Conservation (phyloP, 345 rosid species). For the rapeseed (Brassica napus) region DNA sequence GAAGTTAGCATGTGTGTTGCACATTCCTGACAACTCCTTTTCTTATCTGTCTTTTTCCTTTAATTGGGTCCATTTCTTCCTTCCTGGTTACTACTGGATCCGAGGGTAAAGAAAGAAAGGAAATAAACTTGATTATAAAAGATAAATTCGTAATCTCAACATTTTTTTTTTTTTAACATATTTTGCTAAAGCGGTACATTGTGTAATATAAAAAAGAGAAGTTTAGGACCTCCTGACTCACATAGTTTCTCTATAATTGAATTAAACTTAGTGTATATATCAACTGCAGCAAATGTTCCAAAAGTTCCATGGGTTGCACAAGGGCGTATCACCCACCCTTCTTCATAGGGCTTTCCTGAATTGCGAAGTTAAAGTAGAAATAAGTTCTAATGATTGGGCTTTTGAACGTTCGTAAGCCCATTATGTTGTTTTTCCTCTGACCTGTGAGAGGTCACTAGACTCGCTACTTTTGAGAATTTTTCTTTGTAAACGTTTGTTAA, state of each 20-base stretch:
- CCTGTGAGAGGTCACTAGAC: not conserved
- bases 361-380: not conserved
- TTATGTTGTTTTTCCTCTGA: not conserved
- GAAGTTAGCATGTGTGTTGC: constrained; percentile 36
- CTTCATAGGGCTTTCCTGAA: not conserved
- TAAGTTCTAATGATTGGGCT: not conserved
- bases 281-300: not conserved
- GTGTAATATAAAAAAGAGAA: not conserved
- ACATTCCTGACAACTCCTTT: constrained; percentile 41
- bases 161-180: not conserved
- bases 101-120: not conserved
- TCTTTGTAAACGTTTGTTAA: not conserved
- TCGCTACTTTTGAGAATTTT: not conserved
- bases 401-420: not conserved
- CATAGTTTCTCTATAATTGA: not conserved
- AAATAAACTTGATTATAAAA: not conserved
- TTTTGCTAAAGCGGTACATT: not conserved
- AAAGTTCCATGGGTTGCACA: not conserved
- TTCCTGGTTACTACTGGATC: constrained; percentile 12
- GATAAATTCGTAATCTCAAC: not conserved
- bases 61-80: constrained; percentile 9
- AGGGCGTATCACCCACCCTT: not conserved
- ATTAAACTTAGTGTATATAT: not conserved
- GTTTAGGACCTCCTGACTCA: not conserved
- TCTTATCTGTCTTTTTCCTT: constrained; percentile 33